Base-by-base conservation (phyloP, 805 yeast genomes). In the Debaryomyces castellii region DNA sequence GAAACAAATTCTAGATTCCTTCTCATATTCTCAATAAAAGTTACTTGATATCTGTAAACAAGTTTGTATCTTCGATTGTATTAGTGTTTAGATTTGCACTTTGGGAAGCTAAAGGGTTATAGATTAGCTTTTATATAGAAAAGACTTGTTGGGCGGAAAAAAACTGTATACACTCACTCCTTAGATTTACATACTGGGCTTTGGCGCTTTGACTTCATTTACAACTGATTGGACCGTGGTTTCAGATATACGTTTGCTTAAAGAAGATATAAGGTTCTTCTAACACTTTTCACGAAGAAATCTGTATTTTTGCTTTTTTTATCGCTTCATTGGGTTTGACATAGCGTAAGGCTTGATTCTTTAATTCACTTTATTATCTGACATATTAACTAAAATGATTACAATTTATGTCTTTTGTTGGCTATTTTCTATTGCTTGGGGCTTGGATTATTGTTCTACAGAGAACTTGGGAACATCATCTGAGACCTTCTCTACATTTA, bases 401-500 rank as follows among this genome's bases (percentile, higher is more conserved):
- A 34, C 17, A 30, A n/a, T 40, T 10, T 33, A 17, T 21, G 18
- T 42, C 14, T 43, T 38, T 33, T 30, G 34, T 16, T 30, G 20
- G 9, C 8, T 25, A n/a, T 16, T 30, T 30, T 30, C 34, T 17
- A 8, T 14, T 14, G 45, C 28, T 4, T 23, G 4, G 3, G 44
- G 46, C 12, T 32, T 46, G 24, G 32, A 40, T 6, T 21, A 20
- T 6, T 67, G 72, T 40, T 57, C 71, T 6, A 53, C 51, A 23
- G 30, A 43, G 14, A 65, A 65, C 48, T 42, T 62, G 23, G 63
- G 59, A 5, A 32, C 52, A 12, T 50, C 47, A 20, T 45, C 40
- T 16, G 34, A 49, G 8, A 48, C 58, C 12, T 6, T 45, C 45
- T 10, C 47, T 41, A 46, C 51, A 28, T 67, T 27, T 43, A 66